Conservation (phyloP, 768 basidiomycete species). For the Multifurca ochricompacta region DNA sequence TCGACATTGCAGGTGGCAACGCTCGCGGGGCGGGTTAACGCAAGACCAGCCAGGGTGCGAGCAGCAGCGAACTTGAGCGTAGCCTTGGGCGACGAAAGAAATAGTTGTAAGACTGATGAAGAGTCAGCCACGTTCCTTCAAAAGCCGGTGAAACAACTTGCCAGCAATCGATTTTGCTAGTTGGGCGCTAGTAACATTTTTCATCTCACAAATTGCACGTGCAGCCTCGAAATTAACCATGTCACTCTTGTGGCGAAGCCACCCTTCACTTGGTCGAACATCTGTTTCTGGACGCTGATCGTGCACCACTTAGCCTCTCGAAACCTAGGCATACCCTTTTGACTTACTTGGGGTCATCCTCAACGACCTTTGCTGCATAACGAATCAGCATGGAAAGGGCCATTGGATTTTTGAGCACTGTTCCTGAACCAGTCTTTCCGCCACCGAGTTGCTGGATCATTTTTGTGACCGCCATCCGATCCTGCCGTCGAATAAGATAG, state of each 20-base stretch:
- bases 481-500: constrained; percentile 92
- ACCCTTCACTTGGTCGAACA: constrained; percentile 92
- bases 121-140: not conserved
- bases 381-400: constrained; percentile 98
- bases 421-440: constrained; percentile 75
- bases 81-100: constrained; percentile 91
- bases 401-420: constrained; percentile 89
- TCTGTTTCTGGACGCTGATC: constrained; percentile 78
- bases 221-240: constrained; percentile 99
- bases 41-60: constrained; percentile 85
- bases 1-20: constrained; percentile 94
- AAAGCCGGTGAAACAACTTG: constrained; percentile 30
- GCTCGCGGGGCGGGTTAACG: constrained; percentile 75
- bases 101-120: constrained; percentile 76
- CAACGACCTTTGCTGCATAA: constrained; percentile 97
- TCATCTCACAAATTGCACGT: constrained; percentile 95
- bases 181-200: constrained; percentile 67
- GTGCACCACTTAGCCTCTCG: constrained; percentile 3
- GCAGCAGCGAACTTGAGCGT: constrained; percentile 97
- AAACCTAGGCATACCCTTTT: not conserved
- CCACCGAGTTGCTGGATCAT: constrained; percentile 98
- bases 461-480: constrained; percentile 98
- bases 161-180: constrained; percentile 85
- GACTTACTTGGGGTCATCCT: constrained; percentile 94
- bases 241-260: constrained; percentile 97